These are phyloP conservation scores for Grigorovia yakushimaensis DNA, from an alignment of 805 yeast species.

Conservation along the genomic window DNA sequence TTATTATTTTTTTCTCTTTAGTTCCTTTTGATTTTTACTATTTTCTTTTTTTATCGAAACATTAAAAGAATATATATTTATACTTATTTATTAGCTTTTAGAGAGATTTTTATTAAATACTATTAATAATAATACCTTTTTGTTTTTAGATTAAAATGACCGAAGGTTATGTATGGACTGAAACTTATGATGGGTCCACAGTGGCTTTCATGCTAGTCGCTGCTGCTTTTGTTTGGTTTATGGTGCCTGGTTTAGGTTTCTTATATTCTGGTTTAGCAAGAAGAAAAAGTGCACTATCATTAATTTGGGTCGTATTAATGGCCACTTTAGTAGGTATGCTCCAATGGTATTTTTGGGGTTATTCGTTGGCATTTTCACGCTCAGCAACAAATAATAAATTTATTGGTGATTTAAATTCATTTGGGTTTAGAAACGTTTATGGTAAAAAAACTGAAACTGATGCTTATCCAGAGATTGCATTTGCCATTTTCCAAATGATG, in stretches of 20 bases:
- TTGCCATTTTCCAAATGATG: constrained; percentile 83
- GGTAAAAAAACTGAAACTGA: constrained; percentile 26
- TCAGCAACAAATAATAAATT: constrained; percentile 65
- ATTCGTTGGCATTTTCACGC: constrained; percentile 77
- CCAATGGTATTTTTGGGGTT: constrained; percentile 99
- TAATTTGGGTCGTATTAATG: constrained; percentile 73
- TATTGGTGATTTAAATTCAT: constrained; percentile 76
- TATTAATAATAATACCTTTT: too few relatives aligned
- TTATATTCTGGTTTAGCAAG: constrained; percentile 86
- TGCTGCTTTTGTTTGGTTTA: constrained; percentile 67
- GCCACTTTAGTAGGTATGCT: constrained; percentile 64
- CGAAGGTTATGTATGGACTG: constrained; percentile 20
- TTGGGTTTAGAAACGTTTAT: constrained; percentile 70
- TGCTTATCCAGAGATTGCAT: constrained; percentile 72
- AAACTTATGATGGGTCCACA: constrained; percentile 38
- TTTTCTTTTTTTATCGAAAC: too few relatives aligned
- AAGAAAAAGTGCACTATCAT: constrained; percentile 78
- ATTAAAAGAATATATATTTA: too few relatives aligned
- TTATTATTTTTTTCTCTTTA: too few relatives aligned
- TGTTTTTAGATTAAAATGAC: too few relatives aligned
- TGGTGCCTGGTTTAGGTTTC: constrained; percentile 93
- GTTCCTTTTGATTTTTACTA: too few relatives aligned
- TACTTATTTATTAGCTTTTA: too few relatives aligned
- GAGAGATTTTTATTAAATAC: too few relatives aligned
- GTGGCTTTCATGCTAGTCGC: constrained; percentile 47